Evolutionary conservation across 805 yeast genomes (phyloP), one percentile per base, ranked within the genome.

Genomic region (Metschnikowia aberdeeniae): DNA sequence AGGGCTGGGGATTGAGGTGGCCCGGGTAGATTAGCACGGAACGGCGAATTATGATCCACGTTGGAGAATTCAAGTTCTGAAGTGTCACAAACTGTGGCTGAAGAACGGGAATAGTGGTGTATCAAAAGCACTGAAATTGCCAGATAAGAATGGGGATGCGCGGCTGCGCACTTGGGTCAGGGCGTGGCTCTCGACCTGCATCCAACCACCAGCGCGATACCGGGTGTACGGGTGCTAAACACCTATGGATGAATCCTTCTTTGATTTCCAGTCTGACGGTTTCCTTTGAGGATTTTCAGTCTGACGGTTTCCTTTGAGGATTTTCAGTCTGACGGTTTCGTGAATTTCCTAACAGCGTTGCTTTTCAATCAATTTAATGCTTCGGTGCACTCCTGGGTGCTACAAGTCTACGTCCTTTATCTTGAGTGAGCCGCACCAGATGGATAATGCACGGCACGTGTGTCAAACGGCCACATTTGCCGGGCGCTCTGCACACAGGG

Each of bases 81-180:
- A 4, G 32, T 1, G 13, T 11, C 32, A 6, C 13, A 13, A 13
- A 6, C 7, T 7, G 32, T 3, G 14, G 32, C 14, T 5, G 13
- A 36, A n/a, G 30, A 31, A 32, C 22, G 13, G 36, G n/a, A 5
- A 29, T 30, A 30, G 34, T n/a, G 40, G 34, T n/a, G 40, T 20
- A 27, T 28, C 20, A 26, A 36, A 36, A 36, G 35, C 17, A 5
- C 29, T 37, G 34, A 39, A 39, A 39, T 30, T 39, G 42, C 29
- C 30, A 11, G 36, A 31, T 39, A 39, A 34, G 36, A 34, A 17
- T 20, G 42, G 35, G 42, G 34, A 13, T 20, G 42, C 42, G 42
- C 42, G 42, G 42, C 42, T 39, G 35, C 41, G 34, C 34, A 37
- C 27, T 29, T 39, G 41, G 33, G 14, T 13, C 19, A 39, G 42